Conservation (phyloP, 225 moss, liverwort and hornwort genomes). For the Physcomitrium patens region DNA sequence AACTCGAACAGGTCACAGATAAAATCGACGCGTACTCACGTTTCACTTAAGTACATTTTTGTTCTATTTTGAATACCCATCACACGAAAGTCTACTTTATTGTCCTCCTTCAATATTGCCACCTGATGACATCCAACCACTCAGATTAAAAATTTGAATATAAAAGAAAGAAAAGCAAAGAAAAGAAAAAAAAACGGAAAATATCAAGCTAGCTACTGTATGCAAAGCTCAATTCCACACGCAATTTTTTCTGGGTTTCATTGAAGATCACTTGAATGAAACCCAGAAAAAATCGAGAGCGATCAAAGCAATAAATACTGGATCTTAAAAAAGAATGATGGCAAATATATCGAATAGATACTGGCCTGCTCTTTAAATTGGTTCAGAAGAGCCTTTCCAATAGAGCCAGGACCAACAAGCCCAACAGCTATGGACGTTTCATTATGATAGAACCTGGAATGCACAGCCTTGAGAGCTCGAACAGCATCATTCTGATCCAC, state of each 20-base stretch:
- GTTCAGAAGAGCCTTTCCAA: constrained; percentile 76
- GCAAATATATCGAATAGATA: background rate
- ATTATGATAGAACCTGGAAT: constrained; percentile 79
- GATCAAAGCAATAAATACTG: background rate
- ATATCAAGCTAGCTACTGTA: too few species aligned
- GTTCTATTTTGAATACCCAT: constrained; percentile 72
- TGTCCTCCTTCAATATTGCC: constrained; percentile 71
- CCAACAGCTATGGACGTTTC: constrained; percentile 81
- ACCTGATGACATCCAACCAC: constrained; percentile 38
- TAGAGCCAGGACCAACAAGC: constrained; percentile 76
- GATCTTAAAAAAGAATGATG: background rate
- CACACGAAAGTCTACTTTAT: constrained; percentile 80
- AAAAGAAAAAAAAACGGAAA: too few species aligned
- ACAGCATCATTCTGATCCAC: constrained; percentile 75
- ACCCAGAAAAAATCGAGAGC: background rate
- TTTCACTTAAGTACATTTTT: constrained; percentile 68
- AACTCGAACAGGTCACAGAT: background rate
- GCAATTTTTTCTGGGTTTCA: too few species aligned
- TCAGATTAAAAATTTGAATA: background rate
- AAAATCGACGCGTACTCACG: constrained; percentile 45
- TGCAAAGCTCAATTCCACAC: too few species aligned
- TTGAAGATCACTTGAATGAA: background rate
- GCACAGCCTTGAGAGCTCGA: constrained; percentile 77
- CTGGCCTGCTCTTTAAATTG: constrained; percentile 76
- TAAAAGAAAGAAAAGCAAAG: too few species aligned